phyloP scores from a whole-genome alignment of 768 basidiomycete genomes.

The Boletales sp. region DNA sequence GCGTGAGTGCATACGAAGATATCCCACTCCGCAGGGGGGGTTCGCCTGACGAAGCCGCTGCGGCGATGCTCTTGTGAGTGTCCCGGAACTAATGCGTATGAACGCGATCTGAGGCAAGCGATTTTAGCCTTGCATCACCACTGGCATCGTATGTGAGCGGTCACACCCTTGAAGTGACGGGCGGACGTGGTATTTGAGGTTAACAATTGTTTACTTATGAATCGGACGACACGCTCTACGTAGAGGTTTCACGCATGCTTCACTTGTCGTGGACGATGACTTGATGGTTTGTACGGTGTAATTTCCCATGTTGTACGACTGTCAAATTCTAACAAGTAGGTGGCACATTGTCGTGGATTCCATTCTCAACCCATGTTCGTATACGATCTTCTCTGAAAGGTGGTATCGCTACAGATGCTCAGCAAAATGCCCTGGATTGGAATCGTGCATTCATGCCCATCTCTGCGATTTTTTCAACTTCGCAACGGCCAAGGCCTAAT shows the following conservation, averaged over 20 bases:
- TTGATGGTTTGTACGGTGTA: background rate
- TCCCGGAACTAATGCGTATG: background rate
- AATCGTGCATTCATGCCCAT: conserved; percentile 52
- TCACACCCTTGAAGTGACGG: conserved; percentile 82
- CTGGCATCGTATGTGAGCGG: conserved; percentile 78
- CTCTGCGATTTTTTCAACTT: conserved; percentile 53
- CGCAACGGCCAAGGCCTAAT: conserved; percentile 57
- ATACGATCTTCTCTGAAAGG: too few relatives aligned
- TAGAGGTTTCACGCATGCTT: background rate
- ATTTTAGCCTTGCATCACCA: conserved; percentile 65
- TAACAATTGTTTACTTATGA: background rate
- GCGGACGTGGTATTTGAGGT: conserved; percentile 67
- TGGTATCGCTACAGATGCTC: background rate
- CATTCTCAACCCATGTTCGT: too few relatives aligned
- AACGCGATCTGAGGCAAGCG: conserved; percentile 3
- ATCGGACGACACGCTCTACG: background rate
- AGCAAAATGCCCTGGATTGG: background rate
- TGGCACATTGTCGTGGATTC: background rate
- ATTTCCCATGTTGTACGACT: background rate
- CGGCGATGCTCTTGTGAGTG: conserved; percentile 71
- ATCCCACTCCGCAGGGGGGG: conserved; percentile 71
- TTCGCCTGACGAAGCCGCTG: conserved; percentile 73
- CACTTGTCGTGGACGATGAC: background rate
- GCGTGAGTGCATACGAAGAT: conserved; percentile 40
- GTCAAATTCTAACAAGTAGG: background rate